Evolutionary conservation across 2,329 filamentous ascomycete species (phyloP).

Genomic region (Rhinocladiella mackenziei): DNA sequence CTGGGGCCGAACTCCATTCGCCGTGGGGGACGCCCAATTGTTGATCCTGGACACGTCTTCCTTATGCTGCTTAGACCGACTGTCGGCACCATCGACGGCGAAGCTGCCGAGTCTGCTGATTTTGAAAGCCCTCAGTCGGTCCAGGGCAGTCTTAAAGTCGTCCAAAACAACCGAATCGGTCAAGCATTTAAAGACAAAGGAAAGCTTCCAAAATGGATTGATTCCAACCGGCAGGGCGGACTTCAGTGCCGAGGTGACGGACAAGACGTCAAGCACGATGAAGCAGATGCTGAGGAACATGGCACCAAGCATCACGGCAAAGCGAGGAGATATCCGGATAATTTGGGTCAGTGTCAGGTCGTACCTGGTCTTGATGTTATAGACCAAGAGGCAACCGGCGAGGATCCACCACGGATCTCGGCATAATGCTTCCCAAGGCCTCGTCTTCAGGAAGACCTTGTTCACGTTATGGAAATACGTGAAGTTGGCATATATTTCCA

Average conservation of each 20-base stretch:
- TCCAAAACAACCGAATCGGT: slow-evolving; percentile 59
- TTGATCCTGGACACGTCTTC: slow-evolving; percentile 21
- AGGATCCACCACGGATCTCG: slow-evolving; percentile 62
- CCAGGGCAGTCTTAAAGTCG: slow-evolving; percentile 56
- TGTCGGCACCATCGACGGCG: slow-evolving; percentile 24
- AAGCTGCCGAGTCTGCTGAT: slow-evolving; percentile 30
- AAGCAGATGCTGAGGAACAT: slow-evolving; percentile 61
- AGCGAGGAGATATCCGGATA: slow-evolving; percentile 59
- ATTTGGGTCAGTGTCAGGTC: slow-evolving; percentile 56
- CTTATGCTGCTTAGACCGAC: slow-evolving; percentile 23
- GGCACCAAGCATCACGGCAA: slow-evolving; percentile 57
- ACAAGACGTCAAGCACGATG: slow-evolving; percentile 58
- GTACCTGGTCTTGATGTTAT: slow-evolving; percentile 56
- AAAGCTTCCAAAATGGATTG: slow-evolving; percentile 61
- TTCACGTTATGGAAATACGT: slow-evolving; percentile 52
- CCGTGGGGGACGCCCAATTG: slow-evolving; percentile 24
- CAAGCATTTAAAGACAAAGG: slow-evolving; percentile 58
- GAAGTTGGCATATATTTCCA: slow-evolving; percentile 59
- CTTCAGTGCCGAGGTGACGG: slow-evolving; percentile 51
- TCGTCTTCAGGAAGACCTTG: slow-evolving; percentile 47
- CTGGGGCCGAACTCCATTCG: slow-evolving; percentile 15
- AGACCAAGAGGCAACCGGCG: slow-evolving; percentile 52
- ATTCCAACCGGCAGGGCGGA: slow-evolving; percentile 50
- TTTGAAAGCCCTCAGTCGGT: slow-evolving; percentile 32
- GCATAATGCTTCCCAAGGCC: slow-evolving; percentile 54